Base-by-base conservation (phyloP, 148 eudicot genomes). In the Vaccinium darrowii region DNA sequence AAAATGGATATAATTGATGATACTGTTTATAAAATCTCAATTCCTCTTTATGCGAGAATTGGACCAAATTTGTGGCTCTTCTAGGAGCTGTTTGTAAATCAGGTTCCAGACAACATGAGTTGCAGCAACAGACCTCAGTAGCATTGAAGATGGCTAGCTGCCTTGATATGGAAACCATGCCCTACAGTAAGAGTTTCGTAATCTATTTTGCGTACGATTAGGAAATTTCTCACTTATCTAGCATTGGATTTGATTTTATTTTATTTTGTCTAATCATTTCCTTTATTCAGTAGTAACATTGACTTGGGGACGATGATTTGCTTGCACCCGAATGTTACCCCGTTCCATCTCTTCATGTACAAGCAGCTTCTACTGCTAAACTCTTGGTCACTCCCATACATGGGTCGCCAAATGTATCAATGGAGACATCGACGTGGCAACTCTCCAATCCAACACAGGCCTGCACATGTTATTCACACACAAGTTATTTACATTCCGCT, bases 311-410 rank as follows among this genome's bases (percentile, higher is more conserved):
- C 80, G 71, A 47, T 8, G 77, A 69, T 81, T 60, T 74, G 84
- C 84, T 50, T 81, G 43, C 47, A 56, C 85, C 72, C 80, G 36
- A 80, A 58, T 49, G 39, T 47, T 27, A 60, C 39, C 56, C 7
- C 23, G 56, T 71, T 67, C 12, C 13, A 25, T 57, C 71, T 8
- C 27, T 25, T 88, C 87, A 91, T 79, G 89, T 80, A 86, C 98
- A 94, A 1, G 86, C 84, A 52, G 94, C 98, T 87, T 95, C 98
- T 21, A 95, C 94, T 49, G 95, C 98, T 84, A 93, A 91, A 82
- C 94, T 93, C 82, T 95, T 95, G 54, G 86, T 81, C 80, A 91
- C 85, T 9, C 96, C 90, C 12, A 18, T 60, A 87, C 98, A 95
- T 0, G 98, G 98, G 54, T 95, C 92, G 14, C 96, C 96, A 85